Percentiles rank a stretch among this genome's conserved stretches.
Conservation (phyloP, 2,329 filamentous ascomycete genomes). For the Calonectria multiphialidica region DNA sequence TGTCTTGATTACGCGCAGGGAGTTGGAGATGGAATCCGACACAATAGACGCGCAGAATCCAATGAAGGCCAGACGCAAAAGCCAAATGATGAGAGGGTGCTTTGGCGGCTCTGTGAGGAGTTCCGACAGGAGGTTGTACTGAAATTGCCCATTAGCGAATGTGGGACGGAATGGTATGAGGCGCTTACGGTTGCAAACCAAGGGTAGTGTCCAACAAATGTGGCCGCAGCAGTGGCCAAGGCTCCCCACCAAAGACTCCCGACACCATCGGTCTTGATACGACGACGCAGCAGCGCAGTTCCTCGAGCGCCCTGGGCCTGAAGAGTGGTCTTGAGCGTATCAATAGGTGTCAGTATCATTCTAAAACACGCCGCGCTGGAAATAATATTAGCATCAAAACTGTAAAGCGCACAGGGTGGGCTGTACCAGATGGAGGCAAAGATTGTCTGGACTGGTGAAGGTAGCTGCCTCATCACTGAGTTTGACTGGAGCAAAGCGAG, state of each 20-base stretch:
- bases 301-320: conserved; percentile 60
- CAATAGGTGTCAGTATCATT: conserved; percentile 61
- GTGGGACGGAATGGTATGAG: too few relatives aligned
- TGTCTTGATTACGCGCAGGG: conserved; percentile 60
- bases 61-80: conserved; percentile 53
- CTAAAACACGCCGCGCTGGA: conserved; percentile 58
- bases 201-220: conserved; percentile 62
- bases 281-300: conserved; percentile 55
- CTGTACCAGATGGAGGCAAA: conserved; percentile 59
- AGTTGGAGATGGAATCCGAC: conserved; percentile 61
- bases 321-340: conserved; percentile 63
- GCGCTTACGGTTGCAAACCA: conserved; percentile 60
- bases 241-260: conserved; percentile 64
- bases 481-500: conserved; percentile 60
- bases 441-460: conserved; percentile 57
- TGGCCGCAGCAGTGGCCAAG: conserved; percentile 60
- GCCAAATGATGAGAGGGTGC: conserved; percentile 54
- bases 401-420: too few relatives aligned
- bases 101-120: conserved; percentile 54
- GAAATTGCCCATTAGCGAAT: background rate
- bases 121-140: conserved; percentile 59
- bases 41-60: conserved; percentile 58
- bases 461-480: conserved; percentile 56
- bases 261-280: conserved; percentile 57
- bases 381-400: conserved; percentile 8